Evolutionary conservation across 192 early-diverging fungal species (phyloP), one percentile per base, ranked within the genome.

Genomic region (Backusella mclennaniae): DNA sequence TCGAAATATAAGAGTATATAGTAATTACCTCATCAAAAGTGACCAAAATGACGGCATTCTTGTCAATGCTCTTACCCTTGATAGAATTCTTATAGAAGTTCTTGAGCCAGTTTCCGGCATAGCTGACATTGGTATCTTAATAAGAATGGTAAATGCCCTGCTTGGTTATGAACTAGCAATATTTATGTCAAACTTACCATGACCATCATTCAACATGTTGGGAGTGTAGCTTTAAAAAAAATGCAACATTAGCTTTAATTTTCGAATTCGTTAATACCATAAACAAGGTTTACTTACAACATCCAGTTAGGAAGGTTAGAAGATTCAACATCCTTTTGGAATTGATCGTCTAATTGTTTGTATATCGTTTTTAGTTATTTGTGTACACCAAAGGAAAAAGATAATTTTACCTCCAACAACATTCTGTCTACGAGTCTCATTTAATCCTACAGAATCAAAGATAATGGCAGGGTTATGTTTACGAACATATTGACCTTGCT

Each of bases 181-280:
- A 29, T 63, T 29, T 11, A 63, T 29, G 56, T 14, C 23, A 29
- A 63, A 29, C 3, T 63, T 63, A 63, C 56, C 79, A 35, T 89
- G 85, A 15, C 84, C 89, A 77, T 90, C 83, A 69, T 90, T 86
- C 26, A 76, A 77, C 75, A 91, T 84, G 81, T 93, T 85, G 17
- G 93, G 93, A n/a, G 76, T 77, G n/a, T 77, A 77, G 59, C 71
- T 71, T 44, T 17, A 7, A 49, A 7, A 49, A 49, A 49, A 49
- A 41, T 26, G 11, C 39, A 31, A 29, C 5, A 29, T 71, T 52
- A 56, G 31, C 1, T 36, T 36, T 49, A 4, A 19, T 19, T 49
- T 17, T 11, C 38, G 46, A 33, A 33, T 33, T 19, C 4, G 9
- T 69, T 38, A 56, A 0, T 35, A 44, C 41, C 12, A 33, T 42